A percentile compares a stretch with the other conserved stretches of the same genome.
Evolutionary conservation across 345 rosid species (phyloP).

Genomic region (Eucalyptus viminalis): DNA sequence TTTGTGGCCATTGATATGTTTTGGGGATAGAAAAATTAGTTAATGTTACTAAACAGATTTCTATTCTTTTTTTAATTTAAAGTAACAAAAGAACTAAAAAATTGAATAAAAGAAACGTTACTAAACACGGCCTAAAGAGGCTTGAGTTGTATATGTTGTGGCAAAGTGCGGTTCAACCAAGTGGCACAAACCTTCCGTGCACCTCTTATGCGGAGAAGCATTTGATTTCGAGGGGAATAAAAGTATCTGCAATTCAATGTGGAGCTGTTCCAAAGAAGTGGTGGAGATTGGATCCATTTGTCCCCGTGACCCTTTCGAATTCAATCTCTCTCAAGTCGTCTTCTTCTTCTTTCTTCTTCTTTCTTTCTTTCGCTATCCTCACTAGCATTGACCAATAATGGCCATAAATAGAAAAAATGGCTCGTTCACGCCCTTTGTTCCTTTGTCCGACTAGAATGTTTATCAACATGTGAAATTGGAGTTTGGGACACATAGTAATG

Average conservation of each 20-base stretch:
- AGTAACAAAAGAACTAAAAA: no score
- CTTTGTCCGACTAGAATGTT: background rate
- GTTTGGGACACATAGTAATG: no score
- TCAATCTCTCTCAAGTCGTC: background rate
- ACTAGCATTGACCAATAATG: background rate
- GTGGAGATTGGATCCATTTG: background rate
- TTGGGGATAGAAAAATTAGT: no score
- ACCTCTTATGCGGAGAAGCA: background rate
- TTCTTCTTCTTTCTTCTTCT: background rate
- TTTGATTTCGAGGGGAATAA: background rate
- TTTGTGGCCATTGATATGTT: no score
- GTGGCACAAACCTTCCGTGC: background rate
- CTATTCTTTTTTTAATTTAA: no score
- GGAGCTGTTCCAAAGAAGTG: background rate
- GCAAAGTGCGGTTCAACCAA: background rate
- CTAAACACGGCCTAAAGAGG: fast-evolving
- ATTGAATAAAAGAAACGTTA: no score
- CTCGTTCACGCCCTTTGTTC: background rate
- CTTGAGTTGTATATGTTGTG: background rate
- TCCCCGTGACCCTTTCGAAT: background rate
- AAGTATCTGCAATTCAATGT: background rate
- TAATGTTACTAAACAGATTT: no score
- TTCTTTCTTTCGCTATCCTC: background rate
- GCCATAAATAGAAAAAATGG: background rate
- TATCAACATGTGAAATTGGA: background rate